Conservation (phyloP, 495 filamentous ascomycete species). For the Cenococcum geophilum region DNA sequence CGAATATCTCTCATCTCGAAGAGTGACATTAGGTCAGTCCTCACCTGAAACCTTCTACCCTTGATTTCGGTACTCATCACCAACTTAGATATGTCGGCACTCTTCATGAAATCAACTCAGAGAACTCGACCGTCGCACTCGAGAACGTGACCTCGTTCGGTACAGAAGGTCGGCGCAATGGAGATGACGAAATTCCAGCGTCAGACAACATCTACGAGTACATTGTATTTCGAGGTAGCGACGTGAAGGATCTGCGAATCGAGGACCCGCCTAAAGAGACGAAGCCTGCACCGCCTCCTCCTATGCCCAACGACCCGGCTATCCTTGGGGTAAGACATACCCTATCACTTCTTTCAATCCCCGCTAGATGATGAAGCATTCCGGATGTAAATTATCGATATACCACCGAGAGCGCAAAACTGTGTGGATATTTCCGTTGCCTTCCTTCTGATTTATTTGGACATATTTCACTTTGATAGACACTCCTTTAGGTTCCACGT, state of each 20-base stretch:
- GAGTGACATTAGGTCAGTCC: constrained; percentile 84
- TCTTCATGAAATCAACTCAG: constrained; percentile 95
- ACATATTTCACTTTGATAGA: constrained; percentile 1
- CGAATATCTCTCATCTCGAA: constrained; percentile 89
- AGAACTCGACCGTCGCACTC: constrained; percentile 89
- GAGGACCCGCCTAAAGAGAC: constrained; percentile 75
- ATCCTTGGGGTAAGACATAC: constrained; percentile 83
- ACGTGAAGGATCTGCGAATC: constrained; percentile 95
- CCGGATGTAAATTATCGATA: constrained; percentile 65
- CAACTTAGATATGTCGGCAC: constrained; percentile 78
- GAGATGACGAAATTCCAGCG: constrained; percentile 70
- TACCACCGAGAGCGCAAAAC: constrained; percentile 85
- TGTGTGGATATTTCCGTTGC: constrained; percentile 98
- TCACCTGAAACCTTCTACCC: constrained; percentile 14
- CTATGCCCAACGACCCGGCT: constrained; percentile 89
- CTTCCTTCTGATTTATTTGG: constrained; percentile 84
- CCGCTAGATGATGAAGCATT: constrained; percentile 67
- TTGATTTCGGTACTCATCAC: constrained; percentile 31
- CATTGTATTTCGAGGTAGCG: constrained; percentile 96
- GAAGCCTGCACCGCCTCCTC: constrained; percentile 56
- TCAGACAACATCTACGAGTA: constrained; percentile 91
- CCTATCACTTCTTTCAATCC: constrained; percentile 13
- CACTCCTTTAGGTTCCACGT: not conserved
- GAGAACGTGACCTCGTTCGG: constrained; percentile 91
- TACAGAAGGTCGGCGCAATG: constrained; percentile 81